Evolutionary conservation across 345 rosid genomes (phyloP).

Genomic region (Hibiscus trionum): DNA sequence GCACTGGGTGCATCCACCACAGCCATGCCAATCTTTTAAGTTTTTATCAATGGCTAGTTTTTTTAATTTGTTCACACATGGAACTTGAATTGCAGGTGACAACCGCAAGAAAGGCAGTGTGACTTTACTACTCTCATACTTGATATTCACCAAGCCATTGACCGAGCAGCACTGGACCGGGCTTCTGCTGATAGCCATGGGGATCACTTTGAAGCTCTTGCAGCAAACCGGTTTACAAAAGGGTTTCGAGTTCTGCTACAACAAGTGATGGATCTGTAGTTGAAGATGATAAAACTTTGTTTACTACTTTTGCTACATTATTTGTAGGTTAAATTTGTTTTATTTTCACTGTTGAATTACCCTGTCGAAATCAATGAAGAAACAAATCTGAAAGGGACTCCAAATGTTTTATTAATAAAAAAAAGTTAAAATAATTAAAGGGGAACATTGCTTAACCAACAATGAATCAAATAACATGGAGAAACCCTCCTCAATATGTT

Average conservation of each 20-base stretch:
- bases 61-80: background rate
- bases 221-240: slow-evolving; percentile 2
- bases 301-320: background rate
- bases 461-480: too few relatives aligned
- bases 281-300: slow-evolving; percentile 19
- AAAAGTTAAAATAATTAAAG: too few relatives aligned
- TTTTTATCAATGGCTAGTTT: too few relatives aligned
- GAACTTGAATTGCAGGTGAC: slow-evolving; percentile 32
- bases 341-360: background rate
- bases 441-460: too few relatives aligned
- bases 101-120: slow-evolving; percentile 63
- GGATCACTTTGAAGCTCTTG: slow-evolving; percentile 55
- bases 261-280: slow-evolving; percentile 1
- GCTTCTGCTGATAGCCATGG: slow-evolving; percentile 54
- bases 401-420: too few relatives aligned
- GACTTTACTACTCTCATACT: slow-evolving; percentile 68
- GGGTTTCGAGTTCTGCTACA: slow-evolving; percentile 5
- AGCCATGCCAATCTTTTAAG: slow-evolving; percentile 48
- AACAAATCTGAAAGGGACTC: too few relatives aligned
- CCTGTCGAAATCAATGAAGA: too few relatives aligned
- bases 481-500: too few relatives aligned
- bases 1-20: slow-evolving; percentile 99
- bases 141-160: slow-evolving; percentile 82
- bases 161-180: slow-evolving; percentile 77
- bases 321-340: background rate